These are phyloP conservation scores for Phytopythium boreale DNA, from an alignment of 352 stramenopile genomes.

Conservation along the genomic window DNA sequence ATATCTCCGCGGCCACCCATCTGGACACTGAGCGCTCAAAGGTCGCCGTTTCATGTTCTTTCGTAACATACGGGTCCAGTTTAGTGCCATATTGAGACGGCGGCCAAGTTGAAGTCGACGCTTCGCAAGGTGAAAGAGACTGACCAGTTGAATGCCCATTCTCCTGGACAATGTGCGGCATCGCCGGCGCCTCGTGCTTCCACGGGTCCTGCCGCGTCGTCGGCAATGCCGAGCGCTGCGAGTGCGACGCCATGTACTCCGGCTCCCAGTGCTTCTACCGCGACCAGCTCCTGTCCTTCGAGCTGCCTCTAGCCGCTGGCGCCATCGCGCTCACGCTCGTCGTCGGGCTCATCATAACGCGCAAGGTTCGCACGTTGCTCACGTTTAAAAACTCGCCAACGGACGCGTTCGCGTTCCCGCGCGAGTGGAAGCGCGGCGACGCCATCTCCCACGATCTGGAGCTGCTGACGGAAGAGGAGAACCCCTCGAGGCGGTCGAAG, in stretches of 20 bases:
- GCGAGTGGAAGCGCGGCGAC: constrained; percentile 13
- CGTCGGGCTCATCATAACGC: constrained; percentile 27
- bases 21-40: no score
- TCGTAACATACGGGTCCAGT: not conserved
- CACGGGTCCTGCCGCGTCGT: constrained; percentile 42
- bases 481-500: not conserved
- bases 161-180: constrained; percentile 39
- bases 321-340: constrained; percentile 36
- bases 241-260: constrained; percentile 44
- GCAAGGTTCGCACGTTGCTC: constrained; percentile 22
- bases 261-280: constrained; percentile 47
- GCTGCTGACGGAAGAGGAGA: not conserved
- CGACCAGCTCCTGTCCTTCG: constrained; percentile 38
- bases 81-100: not conserved
- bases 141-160: not conserved
- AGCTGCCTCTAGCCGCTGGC: constrained; percentile 40
- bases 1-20: no score
- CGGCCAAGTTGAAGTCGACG: not conserved
- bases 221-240: constrained; percentile 20
- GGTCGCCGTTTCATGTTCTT: not conserved
- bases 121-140: no score
- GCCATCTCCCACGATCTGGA: not conserved
- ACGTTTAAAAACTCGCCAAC: constrained; percentile 27
- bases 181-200: constrained; percentile 32
- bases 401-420: constrained; percentile 51